These are phyloP conservation scores for Alternaria rosae DNA, from an alignment of 2,329 filamentous ascomycete genomes.

Conservation along the genomic window DNA sequence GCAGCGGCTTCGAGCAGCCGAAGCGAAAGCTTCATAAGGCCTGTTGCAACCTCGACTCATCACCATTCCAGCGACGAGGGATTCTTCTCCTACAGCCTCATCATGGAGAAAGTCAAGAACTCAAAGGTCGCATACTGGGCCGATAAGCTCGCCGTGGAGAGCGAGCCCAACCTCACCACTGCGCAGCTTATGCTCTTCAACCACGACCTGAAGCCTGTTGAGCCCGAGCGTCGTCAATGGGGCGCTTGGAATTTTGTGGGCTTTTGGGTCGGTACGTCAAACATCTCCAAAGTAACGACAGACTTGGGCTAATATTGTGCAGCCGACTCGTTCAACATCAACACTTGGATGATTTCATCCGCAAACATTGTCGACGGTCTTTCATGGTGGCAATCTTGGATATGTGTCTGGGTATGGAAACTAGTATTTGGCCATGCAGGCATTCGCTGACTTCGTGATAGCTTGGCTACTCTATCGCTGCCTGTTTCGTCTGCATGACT, in stretches of 20 bases:
- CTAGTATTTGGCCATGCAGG: neutral
- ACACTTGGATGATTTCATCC: conserved; percentile 93
- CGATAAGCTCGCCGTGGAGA: conserved; percentile 72
- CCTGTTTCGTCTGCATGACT: conserved; percentile 72
- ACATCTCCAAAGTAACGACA: neutral
- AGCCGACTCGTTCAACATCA: conserved; percentile 60
- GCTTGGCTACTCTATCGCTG: conserved; percentile 80
- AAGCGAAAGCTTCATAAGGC: conserved; percentile 30
- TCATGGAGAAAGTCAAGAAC: conserved; percentile 53
- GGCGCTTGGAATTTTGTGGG: conserved; percentile 85
- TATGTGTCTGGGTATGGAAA: conserved; percentile 71
- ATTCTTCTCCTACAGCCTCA: conserved; percentile 15
- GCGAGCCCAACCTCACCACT: conserved; percentile 77
- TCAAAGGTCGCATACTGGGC: conserved; percentile 51
- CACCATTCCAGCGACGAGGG: conserved; percentile 26
- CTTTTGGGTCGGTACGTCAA: conserved; percentile 73
- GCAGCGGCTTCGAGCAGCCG: conserved; percentile 27
- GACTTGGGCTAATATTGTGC: conserved; percentile 20
- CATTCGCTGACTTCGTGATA: conserved; percentile 13
- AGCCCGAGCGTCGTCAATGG: conserved; percentile 82
- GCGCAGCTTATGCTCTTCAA: conserved; percentile 89
- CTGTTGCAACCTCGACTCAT: conserved; percentile 21
- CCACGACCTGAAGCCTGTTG: conserved; percentile 78
- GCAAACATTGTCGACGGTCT: conserved; percentile 80
- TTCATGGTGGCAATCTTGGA: conserved; percentile 84